These are phyloP conservation scores for Backusella circina DNA, from an alignment of 192 early-diverging fungal genomes.

Conservation along the genomic window DNA sequence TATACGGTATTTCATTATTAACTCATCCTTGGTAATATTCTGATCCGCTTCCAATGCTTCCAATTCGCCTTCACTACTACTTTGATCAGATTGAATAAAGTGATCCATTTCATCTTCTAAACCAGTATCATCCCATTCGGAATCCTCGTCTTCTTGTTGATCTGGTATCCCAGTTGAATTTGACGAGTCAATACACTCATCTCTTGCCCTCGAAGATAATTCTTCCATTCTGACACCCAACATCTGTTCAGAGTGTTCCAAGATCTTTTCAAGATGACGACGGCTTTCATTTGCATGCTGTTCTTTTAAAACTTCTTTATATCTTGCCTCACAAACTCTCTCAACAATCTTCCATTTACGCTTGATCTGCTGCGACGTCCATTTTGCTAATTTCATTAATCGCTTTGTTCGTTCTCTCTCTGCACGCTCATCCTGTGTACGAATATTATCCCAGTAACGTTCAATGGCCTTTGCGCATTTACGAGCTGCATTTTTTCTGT, in stretches of 20 bases:
- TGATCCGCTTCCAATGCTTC: conserved; percentile 55
- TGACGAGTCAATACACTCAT: not conserved
- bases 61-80: conserved; percentile 38
- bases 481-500: conserved; percentile 38
- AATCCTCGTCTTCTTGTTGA: not conserved
- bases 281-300: conserved; percentile 57
- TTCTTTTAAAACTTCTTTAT: conserved; percentile 57
- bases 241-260: conserved; percentile 71
- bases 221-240: conserved; percentile 53
- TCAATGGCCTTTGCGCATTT: conserved; percentile 51
- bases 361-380: conserved; percentile 60
- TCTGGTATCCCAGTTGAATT: conserved; percentile 1
- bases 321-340: conserved; percentile 52
- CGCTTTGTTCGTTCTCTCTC: conserved; percentile 47
- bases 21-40: conserved; percentile 57
- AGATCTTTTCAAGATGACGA: conserved; percentile 63
- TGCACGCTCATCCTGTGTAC: conserved; percentile 48
- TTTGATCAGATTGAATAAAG: conserved; percentile 24
- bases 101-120: conserved; percentile 16
- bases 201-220: not conserved
- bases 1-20: conserved; percentile 52
- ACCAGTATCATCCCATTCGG: not conserved
- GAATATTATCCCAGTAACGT: conserved; percentile 51
- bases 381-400: conserved; percentile 57
- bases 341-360: conserved; percentile 72